These are phyloP conservation scores for Calonectria hongkongensis DNA, from an alignment of 2,329 filamentous ascomycete genomes.

Conservation along the genomic window DNA sequence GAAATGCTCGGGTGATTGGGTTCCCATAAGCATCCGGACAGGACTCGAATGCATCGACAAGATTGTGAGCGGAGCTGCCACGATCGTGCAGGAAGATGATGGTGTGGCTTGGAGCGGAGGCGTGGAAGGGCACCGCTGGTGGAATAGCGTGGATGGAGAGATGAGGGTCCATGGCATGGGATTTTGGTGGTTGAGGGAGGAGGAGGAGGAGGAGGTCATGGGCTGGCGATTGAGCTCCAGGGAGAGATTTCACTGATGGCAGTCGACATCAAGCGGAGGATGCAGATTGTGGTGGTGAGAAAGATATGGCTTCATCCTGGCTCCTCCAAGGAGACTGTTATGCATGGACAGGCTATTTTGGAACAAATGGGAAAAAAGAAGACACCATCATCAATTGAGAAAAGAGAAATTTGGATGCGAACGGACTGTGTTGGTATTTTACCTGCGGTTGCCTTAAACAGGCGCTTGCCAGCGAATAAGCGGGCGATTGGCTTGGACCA, in stretches of 20 bases:
- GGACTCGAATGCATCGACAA: conserved; percentile 55
- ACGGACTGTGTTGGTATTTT: conserved; percentile 1
- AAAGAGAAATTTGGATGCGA: neutral
- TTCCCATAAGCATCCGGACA: conserved; percentile 55
- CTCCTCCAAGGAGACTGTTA: neutral
- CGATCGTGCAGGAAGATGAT: conserved; percentile 67
- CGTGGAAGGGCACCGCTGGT: conserved; percentile 51
- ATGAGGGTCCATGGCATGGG: conserved; percentile 32
- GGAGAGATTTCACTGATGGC: neutral
- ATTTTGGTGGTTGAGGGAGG: neutral
- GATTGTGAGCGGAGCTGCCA: conserved; percentile 60
- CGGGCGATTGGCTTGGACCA: neutral
- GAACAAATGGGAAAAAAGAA: neutral
- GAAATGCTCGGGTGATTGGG: conserved; percentile 62
- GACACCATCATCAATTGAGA: neutral
- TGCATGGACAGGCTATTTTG: conserved; percentile 1
- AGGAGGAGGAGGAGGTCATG: neutral
- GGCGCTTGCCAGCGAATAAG: neutral
- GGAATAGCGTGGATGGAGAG: conserved; percentile 32
- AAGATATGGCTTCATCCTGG: conserved; percentile 6
- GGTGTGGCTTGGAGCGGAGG: conserved; percentile 59
- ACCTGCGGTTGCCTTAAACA: neutral
- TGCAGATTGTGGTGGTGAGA: neutral
- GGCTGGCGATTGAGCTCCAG: neutral
- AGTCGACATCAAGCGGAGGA: conserved; percentile 1